Evolutionary conservation across 345 rosid species (phyloP), one percentile per base, ranked within the genome.

Genomic region (Gossypioides kirkii): DNA sequence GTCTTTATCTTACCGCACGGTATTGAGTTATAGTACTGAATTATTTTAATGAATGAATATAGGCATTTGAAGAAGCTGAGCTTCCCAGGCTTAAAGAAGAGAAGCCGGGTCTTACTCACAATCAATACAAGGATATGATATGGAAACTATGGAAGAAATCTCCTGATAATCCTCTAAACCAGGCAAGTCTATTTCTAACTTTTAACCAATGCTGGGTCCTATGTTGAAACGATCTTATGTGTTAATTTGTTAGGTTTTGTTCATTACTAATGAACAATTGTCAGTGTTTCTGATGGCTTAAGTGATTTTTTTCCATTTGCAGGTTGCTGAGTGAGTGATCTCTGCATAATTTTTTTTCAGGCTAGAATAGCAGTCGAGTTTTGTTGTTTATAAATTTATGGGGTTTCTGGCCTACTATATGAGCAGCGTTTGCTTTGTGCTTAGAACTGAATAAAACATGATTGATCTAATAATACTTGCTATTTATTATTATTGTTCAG

Each of bases 91-190:
- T 95, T 64, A 95, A 89, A 84, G 96, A 83, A 71, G 99, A 95
- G 86, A 95, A 91, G 73, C 98, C 98, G 17, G 99, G 99, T 73
- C 97, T 95, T 71, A 92, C 98, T 55, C 99, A 91, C 77, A 92
- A 75, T 56, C 99, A 95, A 73, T 95, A 95, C 87, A 95, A 89
- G 85, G 99, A 88, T 83, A 77, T 95, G 93, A 83, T 95, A 77
- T 95, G 99, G 99, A 95, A 95, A 83, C 77, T 92, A 71, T 95
- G 99, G 99, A 95, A 95, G 88, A 95, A 95, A 81, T 95, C 99
- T 62, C 98, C 98, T 0, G 99, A 95, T 76, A 95, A 95, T 80
- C 99, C 98, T 66, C 97, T 92, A 61, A 95, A 95, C 81, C 98
- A 95, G 96, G 98, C 85, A 56, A 32, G 67, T 28, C 42, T 50